Base-by-base conservation (phyloP, 768 basidiomycete genomes). In the Mrakia frigida region DNA sequence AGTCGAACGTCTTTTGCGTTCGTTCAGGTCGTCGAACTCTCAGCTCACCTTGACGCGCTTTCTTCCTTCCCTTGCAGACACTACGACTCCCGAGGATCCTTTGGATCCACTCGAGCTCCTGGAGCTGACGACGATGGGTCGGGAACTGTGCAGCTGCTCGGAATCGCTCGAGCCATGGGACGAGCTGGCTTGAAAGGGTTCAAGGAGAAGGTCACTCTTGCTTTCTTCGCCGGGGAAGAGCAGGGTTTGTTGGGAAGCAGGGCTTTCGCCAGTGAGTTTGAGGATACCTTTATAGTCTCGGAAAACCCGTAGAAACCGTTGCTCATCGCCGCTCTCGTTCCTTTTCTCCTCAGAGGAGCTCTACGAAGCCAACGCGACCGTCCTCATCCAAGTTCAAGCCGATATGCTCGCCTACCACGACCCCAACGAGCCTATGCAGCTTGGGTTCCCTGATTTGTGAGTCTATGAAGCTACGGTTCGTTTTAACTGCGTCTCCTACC, bases 351-450 rank as follows among this genome's bases (percentile, higher is more conserved):
- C 79, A 92, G 91, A 85, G 31, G 85, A 90, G 80, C 81, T 94
- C 81, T 86, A 88, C 74, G 84, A 83, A 39, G 82, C 83, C 28
- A 85, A 87, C 75, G 89, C 88, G 35, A 90, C 92, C 79, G 84
- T 96, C 65, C 88, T 90, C 0, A 81, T 96, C 46, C 92, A 95
- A 88, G 86, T 95, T 69, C 94, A 96, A 82, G 92, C 92, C 0
- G 94, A 97, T 80, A 96, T 96, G 94, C 87, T 92, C 59, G 94
- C 89, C 0, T 96, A 94, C 82, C 92, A 89, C 78, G 89, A 85
- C 28, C 88, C 89, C 0, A 87, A 87, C 37, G 94, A 97, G 84
- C 92, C 92, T 18, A 82, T 87, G 2, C 94, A 97, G 81, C 87
- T 97, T 13, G 93, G 91, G 25, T 87, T 94, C 46, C 93, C 94